Evolutionary conservation across 1,284 basidiomycete species (phyloP).

Genomic region (Peniophora sp.): DNA sequence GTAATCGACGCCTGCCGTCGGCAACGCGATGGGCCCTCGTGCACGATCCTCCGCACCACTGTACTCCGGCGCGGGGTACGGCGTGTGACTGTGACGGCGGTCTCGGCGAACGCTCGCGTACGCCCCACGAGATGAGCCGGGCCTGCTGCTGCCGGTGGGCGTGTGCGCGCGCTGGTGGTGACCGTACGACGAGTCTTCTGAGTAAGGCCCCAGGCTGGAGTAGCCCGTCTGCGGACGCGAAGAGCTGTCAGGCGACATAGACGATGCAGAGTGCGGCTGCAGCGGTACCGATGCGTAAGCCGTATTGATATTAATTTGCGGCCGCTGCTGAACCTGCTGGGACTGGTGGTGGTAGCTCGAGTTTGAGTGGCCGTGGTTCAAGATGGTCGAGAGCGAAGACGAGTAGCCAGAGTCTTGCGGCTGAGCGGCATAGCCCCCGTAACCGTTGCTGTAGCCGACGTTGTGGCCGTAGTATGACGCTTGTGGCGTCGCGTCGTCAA

Average conservation of each 20-base stretch:
- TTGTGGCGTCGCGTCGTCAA: slow-evolving; percentile 45
- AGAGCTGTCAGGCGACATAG: slow-evolving; percentile 65
- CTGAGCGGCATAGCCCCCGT: slow-evolving; percentile 36
- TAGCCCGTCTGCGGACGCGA: slow-evolving; percentile 71
- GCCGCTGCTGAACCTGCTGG: too few species aligned
- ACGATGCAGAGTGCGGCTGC: slow-evolving; percentile 64
- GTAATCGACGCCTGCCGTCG: slow-evolving; percentile 12
- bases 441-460: background rate
- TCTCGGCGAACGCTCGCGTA: slow-evolving; percentile 60
- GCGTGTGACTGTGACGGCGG: slow-evolving; percentile 73
- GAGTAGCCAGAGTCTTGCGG: slow-evolving; percentile 48
- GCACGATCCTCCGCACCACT: too few species aligned
- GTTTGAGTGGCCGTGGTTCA: slow-evolving; percentile 59
- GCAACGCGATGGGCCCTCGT: slow-evolving; percentile 11
- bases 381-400: slow-evolving; percentile 66
- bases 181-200: slow-evolving; percentile 46
- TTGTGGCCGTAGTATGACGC: background rate
- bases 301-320: slow-evolving; percentile 50
- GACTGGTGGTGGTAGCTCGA: slow-evolving; percentile 38
- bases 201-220: slow-evolving; percentile 65
- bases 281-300: slow-evolving; percentile 47
- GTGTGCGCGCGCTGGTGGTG: slow-evolving; percentile 50
- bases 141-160: slow-evolving; percentile 35
- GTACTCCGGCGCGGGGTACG: slow-evolving; percentile 67
- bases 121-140: slow-evolving; percentile 52